phyloP scores from a whole-genome alignment of 208 protist genomes.

The Plasmodiophora brassicae region DNA sequence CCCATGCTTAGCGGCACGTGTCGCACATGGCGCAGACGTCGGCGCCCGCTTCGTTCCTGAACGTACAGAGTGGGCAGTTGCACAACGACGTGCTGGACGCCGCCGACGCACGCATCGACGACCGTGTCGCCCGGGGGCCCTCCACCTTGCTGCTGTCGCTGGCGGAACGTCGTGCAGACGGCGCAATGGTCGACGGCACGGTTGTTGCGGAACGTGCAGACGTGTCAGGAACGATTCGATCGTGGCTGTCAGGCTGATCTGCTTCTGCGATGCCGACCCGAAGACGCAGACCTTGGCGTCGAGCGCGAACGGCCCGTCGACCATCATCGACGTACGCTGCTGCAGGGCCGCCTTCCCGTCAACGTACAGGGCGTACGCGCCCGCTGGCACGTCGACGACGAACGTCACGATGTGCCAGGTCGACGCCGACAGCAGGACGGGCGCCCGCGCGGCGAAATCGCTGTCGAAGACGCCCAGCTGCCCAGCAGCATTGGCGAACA shows the following conservation, averaged over 20 bases:
- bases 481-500: background rate
- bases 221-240: background rate
- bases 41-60: background rate
- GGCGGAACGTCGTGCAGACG: background rate
- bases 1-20: background rate
- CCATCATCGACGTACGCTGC: background rate
- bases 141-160: too few relatives aligned
- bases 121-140: too few relatives aligned
- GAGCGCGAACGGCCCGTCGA: background rate
- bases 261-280: background rate
- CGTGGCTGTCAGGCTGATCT: background rate
- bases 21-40: background rate
- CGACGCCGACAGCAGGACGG: background rate
- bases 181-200: background rate
- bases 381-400: conserved; percentile 6
- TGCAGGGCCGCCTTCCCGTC: background rate
- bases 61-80: background rate
- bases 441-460: background rate
- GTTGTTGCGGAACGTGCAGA: background rate
- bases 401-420: background rate
- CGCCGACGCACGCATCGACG: background rate
- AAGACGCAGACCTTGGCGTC: background rate
- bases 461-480: background rate
- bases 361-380: background rate
- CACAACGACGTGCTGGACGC: background rate